Conservation (phyloP, 371 early-diverging fungal species). For the Circinella minor region DNA sequence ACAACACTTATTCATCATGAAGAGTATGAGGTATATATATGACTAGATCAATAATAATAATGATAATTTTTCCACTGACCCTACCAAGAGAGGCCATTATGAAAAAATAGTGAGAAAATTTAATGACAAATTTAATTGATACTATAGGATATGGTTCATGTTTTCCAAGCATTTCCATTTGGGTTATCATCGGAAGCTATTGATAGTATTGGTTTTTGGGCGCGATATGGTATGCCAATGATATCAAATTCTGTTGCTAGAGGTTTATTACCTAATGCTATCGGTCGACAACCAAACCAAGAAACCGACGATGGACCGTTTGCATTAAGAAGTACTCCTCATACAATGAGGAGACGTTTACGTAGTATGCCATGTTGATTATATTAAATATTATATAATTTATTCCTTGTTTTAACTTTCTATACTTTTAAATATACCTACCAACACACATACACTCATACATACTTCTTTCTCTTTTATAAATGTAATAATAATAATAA, state of each 20-base stretch:
- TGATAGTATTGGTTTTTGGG: conserved; percentile 48
- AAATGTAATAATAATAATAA: too few relatives aligned
- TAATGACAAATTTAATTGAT: too few relatives aligned
- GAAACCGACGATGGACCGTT: conserved; percentile 4
- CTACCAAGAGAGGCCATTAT: background rate
- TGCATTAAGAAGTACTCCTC: conserved; percentile 14
- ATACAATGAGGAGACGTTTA: conserved; percentile 18
- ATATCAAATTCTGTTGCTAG: conserved; percentile 10
- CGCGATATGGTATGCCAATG: conserved; percentile 30
- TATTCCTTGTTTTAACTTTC: background rate
- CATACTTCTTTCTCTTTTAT: too few relatives aligned
- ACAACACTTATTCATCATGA: conserved; percentile 42
- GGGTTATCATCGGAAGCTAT: conserved; percentile 50
- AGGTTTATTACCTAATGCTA: background rate
- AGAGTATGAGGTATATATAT: conserved; percentile 34
- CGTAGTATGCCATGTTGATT: conserved; percentile 27
- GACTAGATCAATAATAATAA: too few relatives aligned
- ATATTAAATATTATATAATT: background rate
- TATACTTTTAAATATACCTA: background rate
- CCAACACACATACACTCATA: too few relatives aligned
- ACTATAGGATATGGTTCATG: conserved; percentile 57
- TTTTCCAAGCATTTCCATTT: conserved; percentile 62
- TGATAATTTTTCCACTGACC: too few relatives aligned
- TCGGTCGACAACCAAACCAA: background rate
- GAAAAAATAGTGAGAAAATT: too few relatives aligned